Percentiles rank a stretch among this genome's conserved stretches.
Conservation (phyloP, 2,329 filamentous ascomycete genomes). For the Alternaria sp. region DNA sequence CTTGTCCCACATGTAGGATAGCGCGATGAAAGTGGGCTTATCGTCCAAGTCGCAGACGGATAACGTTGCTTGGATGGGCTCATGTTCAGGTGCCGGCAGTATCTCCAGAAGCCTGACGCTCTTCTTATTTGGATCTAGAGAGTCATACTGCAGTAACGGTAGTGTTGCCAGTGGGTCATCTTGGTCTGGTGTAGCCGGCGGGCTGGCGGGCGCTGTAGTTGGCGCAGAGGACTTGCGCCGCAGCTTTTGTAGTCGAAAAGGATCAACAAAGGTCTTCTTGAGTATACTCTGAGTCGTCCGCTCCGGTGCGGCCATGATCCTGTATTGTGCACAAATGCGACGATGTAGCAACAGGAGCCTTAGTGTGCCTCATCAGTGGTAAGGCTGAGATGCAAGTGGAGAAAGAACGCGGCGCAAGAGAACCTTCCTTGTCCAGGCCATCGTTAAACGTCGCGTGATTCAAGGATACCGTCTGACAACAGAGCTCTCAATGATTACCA, state of each 20-base stretch:
- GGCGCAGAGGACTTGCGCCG: slow-evolving; percentile 2
- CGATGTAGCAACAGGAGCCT: background rate
- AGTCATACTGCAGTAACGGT: slow-evolving; percentile 6
- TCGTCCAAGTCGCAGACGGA: slow-evolving; percentile 14
- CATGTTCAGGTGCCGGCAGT: slow-evolving; percentile 4
- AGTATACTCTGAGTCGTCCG: background rate
- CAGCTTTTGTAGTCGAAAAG: slow-evolving; percentile 2
- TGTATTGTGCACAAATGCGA: background rate
- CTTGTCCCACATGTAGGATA: slow-evolving; percentile 26
- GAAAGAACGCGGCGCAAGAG: background rate
- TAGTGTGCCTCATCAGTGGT: background rate
- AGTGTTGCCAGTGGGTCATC: background rate
- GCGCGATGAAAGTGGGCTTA: slow-evolving; percentile 13
- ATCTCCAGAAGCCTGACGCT: slow-evolving; percentile 14
- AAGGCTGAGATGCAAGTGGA: background rate
- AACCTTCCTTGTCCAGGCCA: background rate
- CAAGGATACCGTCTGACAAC: background rate
- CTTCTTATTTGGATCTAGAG: slow-evolving; percentile 9
- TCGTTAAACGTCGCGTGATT: background rate
- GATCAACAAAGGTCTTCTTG: slow-evolving; percentile 6
- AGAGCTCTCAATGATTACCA: background rate
- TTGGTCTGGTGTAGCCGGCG: background rate
- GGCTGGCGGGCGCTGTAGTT: background rate
- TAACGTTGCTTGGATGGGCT: slow-evolving; percentile 4
- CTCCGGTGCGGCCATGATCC: background rate